Conservation (phyloP, 768 basidiomycete genomes). For the Leccinum fibrillosum region DNA sequence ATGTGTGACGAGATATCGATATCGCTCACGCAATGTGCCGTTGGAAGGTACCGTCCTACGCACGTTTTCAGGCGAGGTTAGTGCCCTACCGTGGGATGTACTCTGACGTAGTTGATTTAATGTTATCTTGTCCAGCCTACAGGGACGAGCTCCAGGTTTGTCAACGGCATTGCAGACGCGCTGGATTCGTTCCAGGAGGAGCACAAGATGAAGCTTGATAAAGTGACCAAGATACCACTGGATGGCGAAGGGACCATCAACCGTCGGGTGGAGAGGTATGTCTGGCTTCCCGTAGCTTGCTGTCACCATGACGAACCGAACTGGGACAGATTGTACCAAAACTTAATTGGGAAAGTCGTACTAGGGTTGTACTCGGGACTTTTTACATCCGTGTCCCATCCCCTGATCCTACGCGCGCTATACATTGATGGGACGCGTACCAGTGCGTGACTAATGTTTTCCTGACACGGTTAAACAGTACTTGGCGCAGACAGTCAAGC, state of each 20-base stretch:
- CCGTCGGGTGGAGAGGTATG: slow-evolving; percentile 72
- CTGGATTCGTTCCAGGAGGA: slow-evolving; percentile 59
- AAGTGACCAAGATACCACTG: slow-evolving; percentile 72
- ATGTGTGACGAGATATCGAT: background rate
- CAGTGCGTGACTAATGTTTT: slow-evolving; percentile 53
- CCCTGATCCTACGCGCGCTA: slow-evolving; percentile 81
- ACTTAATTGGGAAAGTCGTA: slow-evolving; percentile 65
- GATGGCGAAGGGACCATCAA: slow-evolving; percentile 95
- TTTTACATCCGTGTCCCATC: slow-evolving; percentile 86
- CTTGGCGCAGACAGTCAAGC: too few relatives aligned
- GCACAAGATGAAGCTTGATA: slow-evolving; percentile 30
- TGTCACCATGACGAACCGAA: slow-evolving; percentile 1
- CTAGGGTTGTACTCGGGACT: slow-evolving; percentile 82
- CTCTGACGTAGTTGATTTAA: background rate
- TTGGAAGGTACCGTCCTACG: slow-evolving; percentile 55
- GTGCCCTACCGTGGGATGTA: slow-evolving; percentile 22
- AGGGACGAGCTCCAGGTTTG: slow-evolving; percentile 82
- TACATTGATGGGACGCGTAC: slow-evolving; percentile 95
- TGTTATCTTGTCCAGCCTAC: slow-evolving; percentile 51
- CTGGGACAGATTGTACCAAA: slow-evolving; percentile 56
- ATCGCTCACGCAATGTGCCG: slow-evolving; percentile 16
- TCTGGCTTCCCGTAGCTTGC: background rate
- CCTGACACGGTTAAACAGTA: background rate
- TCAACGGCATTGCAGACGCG: slow-evolving; percentile 75
- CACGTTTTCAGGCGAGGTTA: slow-evolving; percentile 67